phyloP scores from a whole-genome alignment of 179 eudicot species.

The Drosera spatulata region DNA sequence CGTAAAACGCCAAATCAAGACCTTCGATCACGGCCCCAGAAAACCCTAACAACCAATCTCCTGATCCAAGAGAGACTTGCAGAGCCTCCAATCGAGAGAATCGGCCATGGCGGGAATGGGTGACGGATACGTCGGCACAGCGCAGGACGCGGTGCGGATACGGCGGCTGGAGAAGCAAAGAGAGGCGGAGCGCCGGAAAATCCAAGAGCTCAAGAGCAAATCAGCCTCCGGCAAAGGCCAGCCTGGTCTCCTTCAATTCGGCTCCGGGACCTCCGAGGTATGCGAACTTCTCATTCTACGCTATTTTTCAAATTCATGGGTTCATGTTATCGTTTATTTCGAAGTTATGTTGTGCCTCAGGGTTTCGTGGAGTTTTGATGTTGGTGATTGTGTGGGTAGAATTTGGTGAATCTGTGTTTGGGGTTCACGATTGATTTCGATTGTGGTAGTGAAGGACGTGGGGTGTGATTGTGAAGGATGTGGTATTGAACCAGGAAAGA shows the following conservation, averaged over 20 bases:
- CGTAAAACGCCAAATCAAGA: no score
- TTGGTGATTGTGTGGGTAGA: no score
- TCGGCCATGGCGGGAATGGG: slow-evolving; percentile 89
- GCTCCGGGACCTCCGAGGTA: slow-evolving; percentile 90
- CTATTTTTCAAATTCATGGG: neutral
- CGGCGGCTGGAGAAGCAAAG: slow-evolving; percentile 90
- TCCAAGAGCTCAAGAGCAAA: slow-evolving; percentile 78
- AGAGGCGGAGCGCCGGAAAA: slow-evolving; percentile 86
- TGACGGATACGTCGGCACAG: slow-evolving; percentile 93
- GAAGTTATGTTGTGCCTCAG: neutral
- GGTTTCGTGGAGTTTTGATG: no score
- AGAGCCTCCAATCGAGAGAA: no score
- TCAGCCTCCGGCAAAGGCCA: slow-evolving; percentile 67
- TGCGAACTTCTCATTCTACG: neutral
- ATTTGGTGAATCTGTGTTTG: neutral
- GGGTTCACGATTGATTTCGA: neutral
- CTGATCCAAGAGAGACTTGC: no score
- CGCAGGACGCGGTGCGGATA: slow-evolving; percentile 90
- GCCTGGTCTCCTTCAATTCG: slow-evolving; percentile 92
- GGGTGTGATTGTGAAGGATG: no score
- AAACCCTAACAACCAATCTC: no score
- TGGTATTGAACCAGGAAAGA: no score
- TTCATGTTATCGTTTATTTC: neutral
- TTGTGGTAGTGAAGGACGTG: neutral
- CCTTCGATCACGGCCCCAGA: no score